A percentile compares a stretch with the other conserved stretches of the same genome.
Conservation (phyloP, 2,329 filamentous ascomycete species). For the Tricladium varicosporioides region DNA sequence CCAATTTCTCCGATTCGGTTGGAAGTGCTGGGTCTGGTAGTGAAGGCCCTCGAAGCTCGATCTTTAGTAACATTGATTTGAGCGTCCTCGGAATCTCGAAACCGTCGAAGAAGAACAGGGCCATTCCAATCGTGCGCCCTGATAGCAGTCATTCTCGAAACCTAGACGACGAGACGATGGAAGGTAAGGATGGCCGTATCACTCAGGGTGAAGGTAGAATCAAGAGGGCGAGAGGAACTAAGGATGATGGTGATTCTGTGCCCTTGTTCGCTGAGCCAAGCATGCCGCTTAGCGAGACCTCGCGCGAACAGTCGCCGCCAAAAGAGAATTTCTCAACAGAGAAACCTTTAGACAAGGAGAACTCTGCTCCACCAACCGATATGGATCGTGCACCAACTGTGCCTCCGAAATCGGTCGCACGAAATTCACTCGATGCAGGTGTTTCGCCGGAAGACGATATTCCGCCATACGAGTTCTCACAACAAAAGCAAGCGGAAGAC, state of each 20-base stretch:
- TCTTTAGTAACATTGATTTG: conserved; percentile 70
- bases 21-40: conserved; percentile 46
- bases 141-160: conserved; percentile 48
- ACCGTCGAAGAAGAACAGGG: conserved; percentile 72
- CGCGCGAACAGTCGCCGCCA: conserved; percentile 31
- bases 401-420: conserved; percentile 42
- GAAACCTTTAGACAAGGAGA: conserved; percentile 33
- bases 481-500: conserved; percentile 39
- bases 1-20: conserved; percentile 45
- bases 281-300: conserved; percentile 35
- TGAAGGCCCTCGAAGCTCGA: conserved; percentile 45
- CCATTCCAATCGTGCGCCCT: conserved; percentile 75
- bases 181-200: conserved; percentile 60
- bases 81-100: conserved; percentile 61
- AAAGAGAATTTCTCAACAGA: conserved; percentile 22
- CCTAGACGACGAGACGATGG: conserved; percentile 38
- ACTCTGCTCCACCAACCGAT: conserved; percentile 25
- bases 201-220: conserved; percentile 65
- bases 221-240: conserved; percentile 70
- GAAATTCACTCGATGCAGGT: conserved; percentile 40
- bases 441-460: conserved; percentile 50
- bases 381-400: conserved; percentile 22
- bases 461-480: conserved; percentile 60
- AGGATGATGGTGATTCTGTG: conserved; percentile 68
- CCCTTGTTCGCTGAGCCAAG: conserved; percentile 68